These are phyloP conservation scores for Pseudotulostoma volvatum DNA, from an alignment of 495 filamentous ascomycete genomes.

Conservation along the genomic window DNA sequence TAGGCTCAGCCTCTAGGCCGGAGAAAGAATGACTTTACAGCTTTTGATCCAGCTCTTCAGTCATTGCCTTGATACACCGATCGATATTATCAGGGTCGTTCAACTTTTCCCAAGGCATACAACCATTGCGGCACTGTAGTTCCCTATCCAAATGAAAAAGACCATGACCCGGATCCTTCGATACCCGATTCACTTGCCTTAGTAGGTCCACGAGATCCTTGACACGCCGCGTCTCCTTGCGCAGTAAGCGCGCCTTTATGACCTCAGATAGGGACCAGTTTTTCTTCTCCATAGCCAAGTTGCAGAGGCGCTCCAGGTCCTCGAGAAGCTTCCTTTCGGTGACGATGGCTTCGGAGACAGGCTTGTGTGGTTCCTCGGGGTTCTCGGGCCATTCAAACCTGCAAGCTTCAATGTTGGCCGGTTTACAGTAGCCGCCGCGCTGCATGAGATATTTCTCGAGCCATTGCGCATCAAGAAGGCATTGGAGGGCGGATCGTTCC, in stretches of 20 bases:
- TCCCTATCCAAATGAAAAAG: conserved; percentile 5
- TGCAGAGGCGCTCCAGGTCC: conserved; percentile 4
- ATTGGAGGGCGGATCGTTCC: conserved; percentile 3
- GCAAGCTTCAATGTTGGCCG: conserved; percentile 5
- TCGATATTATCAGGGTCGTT: conserved; percentile 11
- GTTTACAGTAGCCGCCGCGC: conserved; percentile 7
- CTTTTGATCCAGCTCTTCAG: too few relatives aligned
- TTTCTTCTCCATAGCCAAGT: conserved; percentile 2
- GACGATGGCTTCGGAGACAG: conserved; percentile 1
- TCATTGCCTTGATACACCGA: too few relatives aligned
- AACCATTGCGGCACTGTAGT: conserved; percentile 2
- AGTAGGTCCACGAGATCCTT: conserved; percentile 7
- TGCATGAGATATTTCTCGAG: conserved; percentile 7
- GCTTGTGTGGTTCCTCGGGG: conserved; percentile 6
- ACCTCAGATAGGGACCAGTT: conserved; percentile 1
- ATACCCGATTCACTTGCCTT: conserved; percentile 4
- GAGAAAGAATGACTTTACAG: too few relatives aligned
- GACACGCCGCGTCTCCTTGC: conserved; percentile 5
- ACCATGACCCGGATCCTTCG: conserved; percentile 6
- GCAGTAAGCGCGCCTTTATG: conserved; percentile 5
- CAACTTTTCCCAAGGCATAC: conserved; percentile 1
- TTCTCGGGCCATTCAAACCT: conserved; percentile 4
- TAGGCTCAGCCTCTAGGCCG: too few relatives aligned
- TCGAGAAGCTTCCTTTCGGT: conserved; percentile 5
- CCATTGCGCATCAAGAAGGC: conserved; percentile 6